A percentile compares a stretch with the other conserved stretches of the same genome.
These are phyloP conservation scores for Rutstroemia sp. DNA, from an alignment of 2,329 filamentous ascomycete species.

Conservation along the genomic window DNA sequence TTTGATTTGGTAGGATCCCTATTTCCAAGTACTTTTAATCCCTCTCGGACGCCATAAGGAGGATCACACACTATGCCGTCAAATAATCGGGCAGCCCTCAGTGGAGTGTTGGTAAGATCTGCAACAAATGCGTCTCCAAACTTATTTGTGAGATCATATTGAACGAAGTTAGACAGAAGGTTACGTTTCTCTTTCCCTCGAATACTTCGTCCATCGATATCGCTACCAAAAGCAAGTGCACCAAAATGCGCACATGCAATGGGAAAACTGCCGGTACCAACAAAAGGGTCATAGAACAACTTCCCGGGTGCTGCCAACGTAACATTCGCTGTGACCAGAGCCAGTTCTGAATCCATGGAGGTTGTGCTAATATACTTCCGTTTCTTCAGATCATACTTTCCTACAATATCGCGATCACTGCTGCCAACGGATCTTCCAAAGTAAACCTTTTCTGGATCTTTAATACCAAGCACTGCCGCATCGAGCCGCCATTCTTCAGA, in stretches of 20 bases:
- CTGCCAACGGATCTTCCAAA: slow-evolving; percentile 65
- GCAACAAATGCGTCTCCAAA: slow-evolving; percentile 77
- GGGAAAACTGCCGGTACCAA: slow-evolving; percentile 89
- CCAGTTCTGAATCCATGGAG: slow-evolving; percentile 93
- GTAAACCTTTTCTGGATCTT: slow-evolving; percentile 54
- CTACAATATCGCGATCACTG: slow-evolving; percentile 59
- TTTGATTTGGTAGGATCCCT: slow-evolving; percentile 56
- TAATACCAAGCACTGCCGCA: slow-evolving; percentile 39
- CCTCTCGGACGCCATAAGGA: slow-evolving; percentile 91
- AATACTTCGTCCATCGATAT: slow-evolving; percentile 88
- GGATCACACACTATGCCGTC: slow-evolving; percentile 95
- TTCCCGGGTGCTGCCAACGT: slow-evolving; percentile 75
- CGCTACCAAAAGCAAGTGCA: slow-evolving; percentile 73
- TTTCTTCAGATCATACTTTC: slow-evolving; percentile 85
- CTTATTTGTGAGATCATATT: slow-evolving; percentile 62
- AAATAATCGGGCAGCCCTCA: slow-evolving; percentile 53
- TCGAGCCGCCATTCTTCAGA: slow-evolving; percentile 71
- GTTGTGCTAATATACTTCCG: slow-evolving; percentile 90
- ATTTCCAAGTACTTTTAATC: slow-evolving; percentile 76
- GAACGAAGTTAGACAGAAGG: slow-evolving; percentile 65
- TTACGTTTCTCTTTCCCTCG: slow-evolving; percentile 55
- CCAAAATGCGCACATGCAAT: slow-evolving; percentile 88
- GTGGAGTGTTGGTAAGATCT: slow-evolving; percentile 81
- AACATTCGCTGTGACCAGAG: slow-evolving; percentile 86
- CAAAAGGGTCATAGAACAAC: slow-evolving; percentile 90